These are phyloP conservation scores for Botrytis pseudocinerea DNA, from an alignment of 2,329 filamentous ascomycete genomes.

Conservation along the genomic window DNA sequence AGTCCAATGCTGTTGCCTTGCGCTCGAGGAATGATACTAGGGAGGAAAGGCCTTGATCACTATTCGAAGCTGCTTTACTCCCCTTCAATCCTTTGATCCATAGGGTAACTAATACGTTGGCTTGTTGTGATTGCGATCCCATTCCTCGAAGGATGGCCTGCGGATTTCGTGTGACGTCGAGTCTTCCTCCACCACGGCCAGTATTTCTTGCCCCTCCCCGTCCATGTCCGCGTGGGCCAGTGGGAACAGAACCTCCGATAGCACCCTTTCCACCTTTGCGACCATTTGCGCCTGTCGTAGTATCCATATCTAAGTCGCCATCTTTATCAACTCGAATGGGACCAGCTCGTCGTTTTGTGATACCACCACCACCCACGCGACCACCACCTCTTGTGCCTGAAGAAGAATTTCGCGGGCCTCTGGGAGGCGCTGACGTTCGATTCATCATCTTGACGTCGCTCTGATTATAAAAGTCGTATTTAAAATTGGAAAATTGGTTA, in stretches of 20 bases:
- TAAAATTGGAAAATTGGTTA: neutral
- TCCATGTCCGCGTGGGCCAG: constrained; percentile 29
- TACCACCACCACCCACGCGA: constrained; percentile 46
- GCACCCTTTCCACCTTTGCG: constrained; percentile 35
- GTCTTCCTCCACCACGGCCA: constrained; percentile 39
- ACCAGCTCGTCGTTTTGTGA: constrained; percentile 49
- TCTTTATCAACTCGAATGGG: constrained; percentile 54
- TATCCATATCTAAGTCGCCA: constrained; percentile 62
- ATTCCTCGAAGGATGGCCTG: constrained; percentile 44
- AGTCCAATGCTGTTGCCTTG: constrained; percentile 59
- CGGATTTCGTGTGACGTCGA: constrained; percentile 34
- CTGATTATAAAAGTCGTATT: neutral
- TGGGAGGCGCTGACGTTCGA: constrained; percentile 32
- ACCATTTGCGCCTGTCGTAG: constrained; percentile 38
- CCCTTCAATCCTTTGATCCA: constrained; percentile 62
- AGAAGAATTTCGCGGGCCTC: constrained; percentile 35
- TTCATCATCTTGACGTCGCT: constrained; percentile 25
- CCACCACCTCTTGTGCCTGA: constrained; percentile 36
- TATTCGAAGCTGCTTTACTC: constrained; percentile 67
- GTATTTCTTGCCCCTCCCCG: constrained; percentile 41
- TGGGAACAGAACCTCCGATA: constrained; percentile 26
- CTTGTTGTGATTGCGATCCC: constrained; percentile 38
- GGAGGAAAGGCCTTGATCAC: constrained; percentile 65
- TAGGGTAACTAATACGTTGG: constrained; percentile 39
- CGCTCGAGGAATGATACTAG: constrained; percentile 70